Evolutionary conservation across 192 early-diverging fungal species (phyloP).

Genomic region (Bifiguratus adelaidae): DNA sequence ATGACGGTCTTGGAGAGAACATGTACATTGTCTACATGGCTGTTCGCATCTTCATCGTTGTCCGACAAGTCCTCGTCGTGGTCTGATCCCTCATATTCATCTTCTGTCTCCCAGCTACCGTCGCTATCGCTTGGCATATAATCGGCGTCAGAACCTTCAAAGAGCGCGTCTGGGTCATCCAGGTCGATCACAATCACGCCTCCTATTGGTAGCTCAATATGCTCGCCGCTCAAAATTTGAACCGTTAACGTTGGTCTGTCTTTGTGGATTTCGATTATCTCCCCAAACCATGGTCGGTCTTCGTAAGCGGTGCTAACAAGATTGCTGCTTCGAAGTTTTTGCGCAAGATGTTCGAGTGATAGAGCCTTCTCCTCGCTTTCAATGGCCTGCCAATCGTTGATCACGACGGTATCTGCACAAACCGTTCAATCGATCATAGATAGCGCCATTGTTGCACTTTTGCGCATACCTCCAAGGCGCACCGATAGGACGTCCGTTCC

Average conservation of each 20-base stretch:
- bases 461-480: not conserved
- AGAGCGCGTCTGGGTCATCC: conserved; percentile 17
- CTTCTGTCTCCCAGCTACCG: conserved; percentile 28
- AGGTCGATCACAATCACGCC: conserved; percentile 21
- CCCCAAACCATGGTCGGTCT: conserved; percentile 30
- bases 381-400: too few relatives aligned
- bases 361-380: too few relatives aligned
- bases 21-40: conserved; percentile 1
- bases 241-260: conserved; percentile 22
- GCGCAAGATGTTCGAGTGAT: too few relatives aligned
- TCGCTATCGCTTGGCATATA: conserved; percentile 12
- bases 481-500: conserved; percentile 21
- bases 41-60: conserved; percentile 4
- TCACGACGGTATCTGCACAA: not conserved
- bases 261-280: conserved; percentile 20
- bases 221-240: conserved; percentile 23
- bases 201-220: conserved; percentile 10
- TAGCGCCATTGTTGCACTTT: not conserved
- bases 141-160: conserved; percentile 16
- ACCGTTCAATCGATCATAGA: not conserved
- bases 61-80: conserved; percentile 3
- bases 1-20: not conserved
- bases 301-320: not conserved
- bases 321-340: too few relatives aligned
- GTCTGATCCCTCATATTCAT: conserved; percentile 20